A percentile compares a stretch with the other conserved stretches of the same genome.
Evolutionary conservation across 495 filamentous ascomycete genomes (phyloP).

Genomic region (Neurospora tetraspora): DNA sequence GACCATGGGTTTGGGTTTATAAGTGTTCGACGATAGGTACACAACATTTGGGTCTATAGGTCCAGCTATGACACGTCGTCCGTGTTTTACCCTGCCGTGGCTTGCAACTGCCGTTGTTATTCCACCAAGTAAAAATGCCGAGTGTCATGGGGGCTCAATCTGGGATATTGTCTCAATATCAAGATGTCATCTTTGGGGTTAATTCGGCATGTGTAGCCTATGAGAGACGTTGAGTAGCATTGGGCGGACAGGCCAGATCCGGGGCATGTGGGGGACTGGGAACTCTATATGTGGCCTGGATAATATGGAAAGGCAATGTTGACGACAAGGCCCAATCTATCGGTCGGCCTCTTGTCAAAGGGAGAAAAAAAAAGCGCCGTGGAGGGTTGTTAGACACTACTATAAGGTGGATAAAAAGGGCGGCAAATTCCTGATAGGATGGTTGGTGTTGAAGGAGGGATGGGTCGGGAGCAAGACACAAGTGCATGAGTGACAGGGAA

Average conservation of each 20-base stretch:
- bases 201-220: neutral
- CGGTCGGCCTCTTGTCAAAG: neutral
- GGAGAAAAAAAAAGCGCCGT: neutral
- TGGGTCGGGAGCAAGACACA: neutral
- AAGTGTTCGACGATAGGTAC: neutral
- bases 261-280: no score
- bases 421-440: neutral
- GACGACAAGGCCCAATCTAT: neutral
- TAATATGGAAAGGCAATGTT: neutral
- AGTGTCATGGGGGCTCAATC: neutral
- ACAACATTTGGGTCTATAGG: no score
- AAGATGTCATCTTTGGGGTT: neutral
- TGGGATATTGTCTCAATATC: constrained; percentile 4
- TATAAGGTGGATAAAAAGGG: neutral
- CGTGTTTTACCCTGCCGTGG: neutral
- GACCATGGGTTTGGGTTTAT: neutral
- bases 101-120: constrained; percentile 1
- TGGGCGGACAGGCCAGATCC: neutral
- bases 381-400: neutral
- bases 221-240: neutral
- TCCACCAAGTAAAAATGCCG: constrained; percentile 4
- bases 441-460: neutral
- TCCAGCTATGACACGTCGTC: no score
- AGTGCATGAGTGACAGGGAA: neutral
- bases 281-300: neutral